Evolutionary conservation across 2,329 filamentous ascomycete species (phyloP), one percentile per base, ranked within the genome.

Genomic region (Plenodomus biglobosus): DNA sequence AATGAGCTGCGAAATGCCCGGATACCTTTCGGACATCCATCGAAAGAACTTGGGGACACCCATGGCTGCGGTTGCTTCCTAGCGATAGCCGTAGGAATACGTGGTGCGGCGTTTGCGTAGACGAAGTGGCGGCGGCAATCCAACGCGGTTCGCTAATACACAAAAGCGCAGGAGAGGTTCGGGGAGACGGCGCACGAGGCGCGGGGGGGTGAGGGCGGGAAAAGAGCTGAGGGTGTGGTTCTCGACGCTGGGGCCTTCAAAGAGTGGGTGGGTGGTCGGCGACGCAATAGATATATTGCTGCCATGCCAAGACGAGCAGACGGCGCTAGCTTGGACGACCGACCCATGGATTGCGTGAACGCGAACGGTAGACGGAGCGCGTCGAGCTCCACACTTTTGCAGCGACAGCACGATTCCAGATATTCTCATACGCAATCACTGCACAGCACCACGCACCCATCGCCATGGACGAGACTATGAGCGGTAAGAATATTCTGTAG

Each of bases 21-120:
- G 94, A 83, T 99, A 99, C 64, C 95, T 87, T 83, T 99, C 95
- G 52, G 92, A 96, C 81, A 99, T 88, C 94, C 95, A 99, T 83
- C 94, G 84, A 79, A 96, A 96, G 80, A 96, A 96, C 72, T 96
- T 96, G 70, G 88, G 88, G 58, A 90, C 85, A 83, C 86, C 84
- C 84, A 84, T 82, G 67, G 42, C 44, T 55, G 56, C 56, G 46
- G 57, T 51, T 57, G 42, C 42, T 40, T 32, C 50, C 46, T 61
- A 58, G 45, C 16, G 52, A 58, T 62, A 44, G 50, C 44, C 42
- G 49, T 53, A 46, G 37, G 38, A 48, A 17, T 40, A 37, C 41
- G 44, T 50, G 46, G 43, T 42, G 38, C 41, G 18, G 40, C 22
- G 24, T 34, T 27, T 37, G 38, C 27, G 38, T 20, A 34, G 22